phyloP scores from a whole-genome alignment of 495 filamentous ascomycete genomes.

The Aspergillus kassunensis region DNA sequence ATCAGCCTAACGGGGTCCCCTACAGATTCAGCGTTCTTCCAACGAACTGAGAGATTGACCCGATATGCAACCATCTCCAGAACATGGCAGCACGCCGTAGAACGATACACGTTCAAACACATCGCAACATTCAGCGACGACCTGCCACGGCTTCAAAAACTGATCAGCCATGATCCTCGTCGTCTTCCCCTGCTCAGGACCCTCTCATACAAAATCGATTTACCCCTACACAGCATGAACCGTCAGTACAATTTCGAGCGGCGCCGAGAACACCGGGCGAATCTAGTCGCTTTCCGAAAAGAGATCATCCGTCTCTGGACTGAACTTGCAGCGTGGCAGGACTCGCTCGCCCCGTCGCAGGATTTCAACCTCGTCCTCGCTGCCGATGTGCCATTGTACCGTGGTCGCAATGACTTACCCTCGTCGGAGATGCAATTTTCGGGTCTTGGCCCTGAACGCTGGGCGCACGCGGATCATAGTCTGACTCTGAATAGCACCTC shows the following conservation, averaged over 20 bases:
- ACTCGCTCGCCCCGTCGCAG: neutral
- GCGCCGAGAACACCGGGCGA: neutral
- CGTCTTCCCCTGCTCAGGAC: neutral
- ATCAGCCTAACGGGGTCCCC: too few relatives aligned
- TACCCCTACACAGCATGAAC: neutral
- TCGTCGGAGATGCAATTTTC: neutral
- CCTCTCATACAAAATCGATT: slow-evolving; percentile 9
- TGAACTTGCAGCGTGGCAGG: neutral
- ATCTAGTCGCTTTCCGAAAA: neutral
- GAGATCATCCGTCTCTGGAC: neutral
- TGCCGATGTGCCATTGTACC: neutral
- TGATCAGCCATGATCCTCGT: neutral
- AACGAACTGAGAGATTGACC: slow-evolving; percentile 15
- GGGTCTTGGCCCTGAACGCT: neutral
- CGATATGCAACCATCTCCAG: slow-evolving; percentile 9
- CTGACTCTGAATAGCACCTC: neutral
- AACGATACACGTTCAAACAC: slow-evolving; percentile 2
- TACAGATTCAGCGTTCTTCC: too few relatives aligned
- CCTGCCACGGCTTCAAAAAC: neutral
- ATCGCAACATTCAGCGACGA: neutral
- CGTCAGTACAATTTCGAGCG: slow-evolving; percentile 2
- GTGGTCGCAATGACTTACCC: neutral
- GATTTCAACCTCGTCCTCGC: neutral
- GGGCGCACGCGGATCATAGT: neutral
- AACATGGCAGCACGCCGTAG: slow-evolving; percentile 5